These are phyloP conservation scores for Colletotrichum neosansevieriae DNA, from an alignment of 2,329 filamentous ascomycete species.

Conservation along the genomic window DNA sequence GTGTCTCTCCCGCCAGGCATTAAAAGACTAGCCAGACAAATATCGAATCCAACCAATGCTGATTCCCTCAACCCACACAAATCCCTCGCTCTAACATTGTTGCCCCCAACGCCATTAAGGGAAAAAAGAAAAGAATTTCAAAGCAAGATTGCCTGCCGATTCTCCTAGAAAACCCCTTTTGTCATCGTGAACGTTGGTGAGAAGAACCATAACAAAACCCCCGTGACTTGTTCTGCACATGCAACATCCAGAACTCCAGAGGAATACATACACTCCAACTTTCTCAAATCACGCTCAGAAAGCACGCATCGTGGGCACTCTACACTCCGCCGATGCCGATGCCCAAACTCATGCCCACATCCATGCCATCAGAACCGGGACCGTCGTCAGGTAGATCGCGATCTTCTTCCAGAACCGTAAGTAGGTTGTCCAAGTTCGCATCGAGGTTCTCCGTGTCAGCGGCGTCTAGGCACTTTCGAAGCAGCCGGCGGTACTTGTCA, in stretches of 20 bases:
- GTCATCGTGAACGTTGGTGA: conserved; percentile 1
- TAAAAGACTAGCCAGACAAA: conserved; percentile 11
- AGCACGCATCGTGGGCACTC: background rate
- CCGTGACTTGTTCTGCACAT: conserved; percentile 11
- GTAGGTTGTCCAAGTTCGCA: conserved; percentile 69
- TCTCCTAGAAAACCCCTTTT: background rate
- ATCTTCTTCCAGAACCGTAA: conserved; percentile 74
- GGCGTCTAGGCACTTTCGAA: conserved; percentile 76
- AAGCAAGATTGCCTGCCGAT: background rate
- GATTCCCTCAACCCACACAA: background rate
- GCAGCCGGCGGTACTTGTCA: conserved; percentile 77
- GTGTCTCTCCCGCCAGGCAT: conserved; percentile 6
- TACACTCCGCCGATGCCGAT: conserved; percentile 36
- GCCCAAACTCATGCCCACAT: conserved; percentile 42
- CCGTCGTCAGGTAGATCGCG: conserved; percentile 58
- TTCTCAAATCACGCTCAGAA: too few relatives aligned
- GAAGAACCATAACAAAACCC: background rate
- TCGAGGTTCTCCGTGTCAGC: conserved; percentile 77
- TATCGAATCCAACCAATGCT: conserved; percentile 17
- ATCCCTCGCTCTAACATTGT: background rate
- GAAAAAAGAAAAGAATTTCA: background rate
- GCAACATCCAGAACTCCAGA: conserved; percentile 10
- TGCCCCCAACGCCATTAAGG: conserved; percentile 8
- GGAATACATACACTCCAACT: background rate
- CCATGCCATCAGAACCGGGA: conserved; percentile 45